phyloP scores from a whole-genome alignment of 495 filamentous ascomycete species.

The Parathielavia appendiculata region DNA sequence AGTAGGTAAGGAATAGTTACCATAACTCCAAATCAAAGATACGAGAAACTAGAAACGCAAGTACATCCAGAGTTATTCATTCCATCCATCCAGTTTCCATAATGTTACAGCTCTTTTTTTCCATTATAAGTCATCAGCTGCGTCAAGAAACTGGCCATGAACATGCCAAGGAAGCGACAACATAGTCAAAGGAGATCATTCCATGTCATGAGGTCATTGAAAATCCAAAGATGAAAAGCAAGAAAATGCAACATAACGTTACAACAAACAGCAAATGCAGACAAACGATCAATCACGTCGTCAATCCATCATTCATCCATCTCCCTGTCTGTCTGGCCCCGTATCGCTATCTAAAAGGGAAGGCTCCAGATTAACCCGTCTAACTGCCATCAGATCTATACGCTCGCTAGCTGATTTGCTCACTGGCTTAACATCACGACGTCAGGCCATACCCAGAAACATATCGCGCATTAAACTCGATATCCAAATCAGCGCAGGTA shows the following conservation, averaged over 20 bases:
- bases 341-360: neutral
- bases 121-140: conserved; percentile 11
- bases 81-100: neutral
- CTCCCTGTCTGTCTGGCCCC: neutral
- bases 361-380: conserved; percentile 4
- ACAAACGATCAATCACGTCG: conserved; percentile 3
- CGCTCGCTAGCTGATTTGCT: neutral
- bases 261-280: conserved; percentile 7
- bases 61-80: neutral
- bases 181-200: neutral
- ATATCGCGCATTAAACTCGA: neutral
- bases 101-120: conserved; percentile 6
- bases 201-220: conserved; percentile 13
- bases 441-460: neutral
- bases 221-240: conserved; percentile 3
- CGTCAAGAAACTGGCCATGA: conserved; percentile 3
- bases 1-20: neutral
- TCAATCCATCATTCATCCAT: neutral
- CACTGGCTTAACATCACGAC: neutral
- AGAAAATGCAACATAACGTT: conserved; percentile 7
- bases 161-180: conserved; percentile 6
- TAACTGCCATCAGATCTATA: conserved; percentile 11
- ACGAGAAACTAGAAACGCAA: neutral
- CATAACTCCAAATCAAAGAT: neutral
- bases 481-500: neutral